Evolutionary conservation across 352 stramenopile genomes (phyloP), one percentile per base, ranked within the genome.

Genomic region (Globisporangium uncinulatum): DNA sequence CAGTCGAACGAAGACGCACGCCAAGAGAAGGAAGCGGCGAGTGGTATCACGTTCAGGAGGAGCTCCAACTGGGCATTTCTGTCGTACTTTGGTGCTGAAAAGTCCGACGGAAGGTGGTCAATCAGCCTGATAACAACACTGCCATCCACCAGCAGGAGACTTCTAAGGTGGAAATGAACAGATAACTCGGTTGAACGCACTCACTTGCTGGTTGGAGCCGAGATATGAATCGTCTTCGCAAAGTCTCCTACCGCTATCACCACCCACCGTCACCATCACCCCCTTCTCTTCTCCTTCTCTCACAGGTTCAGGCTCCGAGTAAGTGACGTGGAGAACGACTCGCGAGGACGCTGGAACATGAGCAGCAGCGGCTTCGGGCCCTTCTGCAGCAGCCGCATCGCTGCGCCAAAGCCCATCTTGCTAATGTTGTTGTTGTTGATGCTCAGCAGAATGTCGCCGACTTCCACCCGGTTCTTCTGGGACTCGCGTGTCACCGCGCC

Each of bases 381-480:
- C 56, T 89, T 91, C 63, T 95, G 83, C 36, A 95, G 63, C 59
- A 95, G 57, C 51, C 87, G 84, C 85, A 95, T 95, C 15, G 85
- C 83, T 21, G 84, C 58, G 9, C 81, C 83, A 59, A 95, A 95
- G 45, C 85, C 85, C 81, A 95, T 95, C 59, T 92, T 91, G 68
- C 80, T 91, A 61, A 95, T 95, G 67, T 95, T 92, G 70, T 95
- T 92, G 73, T 95, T 92, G 70, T 95, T 95, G 58, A 95, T 93
- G 60, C 83, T 92, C 19, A 95, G 68, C 36, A 95, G 51, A 37
- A 92, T 67, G 45, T 95, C 85, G 31, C 85, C 85, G 19, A 90
- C 80, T 60, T 89, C 77, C 29, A 95, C 82, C 17, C 79, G 79
- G 55, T 92, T 92, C 59, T 89, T 90, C 66, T 94, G 83, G 14